Evolutionary conservation across 768 basidiomycete genomes (phyloP), one percentile per base, ranked within the genome.

Genomic region (Rhizopogon rudus): DNA sequence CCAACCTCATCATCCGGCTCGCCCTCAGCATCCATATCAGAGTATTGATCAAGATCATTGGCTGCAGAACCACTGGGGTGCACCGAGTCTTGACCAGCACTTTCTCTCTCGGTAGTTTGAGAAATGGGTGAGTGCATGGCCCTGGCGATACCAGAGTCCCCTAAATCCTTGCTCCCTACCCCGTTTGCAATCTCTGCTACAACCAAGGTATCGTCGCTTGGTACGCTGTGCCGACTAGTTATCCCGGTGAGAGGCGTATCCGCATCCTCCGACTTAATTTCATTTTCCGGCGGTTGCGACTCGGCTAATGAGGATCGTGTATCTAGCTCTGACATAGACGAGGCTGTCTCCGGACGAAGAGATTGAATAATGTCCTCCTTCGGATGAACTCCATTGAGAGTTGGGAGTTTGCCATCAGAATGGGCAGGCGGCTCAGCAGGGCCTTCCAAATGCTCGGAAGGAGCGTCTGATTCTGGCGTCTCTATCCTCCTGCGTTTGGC

Each of bases 191-290:
- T 65, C 39, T 77, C 74, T 12, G 64, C 58, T 14, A 70, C 75
- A 44, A 74, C 73, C 41, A 83, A 72, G 8, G 80, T 84, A 52
- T 80, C 81, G 57, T 86, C 86, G 61, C 79, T 83, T 31, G 80
- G 79, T 55, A 76, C 72, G 58, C 83, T 84, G 62, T 79, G 80
- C 56, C 74, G 73, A 59, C 79, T 80, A 48, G 79, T 75, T 54
- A 71, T 60, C 20, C 68, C 75, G 6, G 78, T 82, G 44, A 77
- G 65, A 1, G 81, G 80, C 31, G 82, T 83, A 31, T 73, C 79
- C 52, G 70, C 59, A 55, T 82, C 82, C 63, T 84, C 83, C n/a
- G 75, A 76, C 63, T 80, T 80, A 42, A 77, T 71, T 48, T 72
- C 74, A 20, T 69, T 66, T 17, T 54, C 48, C 9, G 48, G 37